Evolutionary conservation across 495 filamentous ascomycete species (phyloP), one percentile per base, ranked within the genome.

Genomic region (Polyplosphaeria fusca): DNA sequence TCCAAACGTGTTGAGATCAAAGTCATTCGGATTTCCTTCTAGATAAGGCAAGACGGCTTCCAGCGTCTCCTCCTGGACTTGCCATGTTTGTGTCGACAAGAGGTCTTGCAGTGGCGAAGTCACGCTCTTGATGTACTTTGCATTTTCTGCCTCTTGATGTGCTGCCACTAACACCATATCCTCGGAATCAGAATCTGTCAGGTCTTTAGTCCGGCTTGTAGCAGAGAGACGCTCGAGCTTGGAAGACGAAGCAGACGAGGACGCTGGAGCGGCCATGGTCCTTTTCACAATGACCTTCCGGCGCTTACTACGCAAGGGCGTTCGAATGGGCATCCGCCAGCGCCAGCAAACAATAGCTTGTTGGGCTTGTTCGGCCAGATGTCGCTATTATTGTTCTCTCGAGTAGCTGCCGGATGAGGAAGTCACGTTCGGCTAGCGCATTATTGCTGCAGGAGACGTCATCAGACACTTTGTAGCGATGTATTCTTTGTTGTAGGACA

Each of bases 31-130:
- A 42, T 72, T 72, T 16, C 78, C 69, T 22, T 61, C 60, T 30
- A 95, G 75, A 61, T 84, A 86, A 1, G 86, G 85, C 11, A 91
- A 73, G 61, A 90, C 91, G 55, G 78, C 79, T 4, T 79, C 66
- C 24, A 86, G 73, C 0, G 86, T 89, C 44, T 84, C 74, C 42
- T 82, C 74, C 68, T 95, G 91, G 39, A 80, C 70, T 47, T 70
- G 60, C 1, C 85, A 86, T 24, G 89, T 85, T 41, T 79, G 70
- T 9, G 93, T 96, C 44, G 74, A 66, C 45, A 91, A 76, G 3
- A 65, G 47, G 70, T 96, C 92, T 52, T 72, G 76, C 63, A 96
- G 77, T 35, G 76, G 72, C 3, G 87, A 23, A 20, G 32, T 27
- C 13, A 65, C 18, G 13, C 50, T 45, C 83, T 52, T 63, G 70